Percentiles rank a stretch among this genome's conserved stretches.
Evolutionary conservation across 1,284 basidiomycete genomes (phyloP).

Genomic region (Phylloporus sp.): DNA sequence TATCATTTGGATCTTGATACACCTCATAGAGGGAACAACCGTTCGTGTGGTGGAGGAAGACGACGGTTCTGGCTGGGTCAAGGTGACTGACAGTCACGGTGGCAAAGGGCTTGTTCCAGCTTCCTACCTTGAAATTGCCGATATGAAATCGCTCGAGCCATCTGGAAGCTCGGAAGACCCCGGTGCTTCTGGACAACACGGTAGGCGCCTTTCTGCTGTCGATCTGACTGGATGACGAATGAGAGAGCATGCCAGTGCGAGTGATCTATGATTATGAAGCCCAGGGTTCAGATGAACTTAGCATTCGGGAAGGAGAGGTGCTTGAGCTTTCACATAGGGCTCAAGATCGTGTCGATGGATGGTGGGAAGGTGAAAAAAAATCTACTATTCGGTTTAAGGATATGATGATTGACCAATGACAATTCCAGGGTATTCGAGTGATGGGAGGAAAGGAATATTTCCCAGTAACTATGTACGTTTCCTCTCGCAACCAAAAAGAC

Average conservation of each 20-base stretch:
- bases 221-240: slow-evolving; percentile 12
- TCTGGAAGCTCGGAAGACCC: slow-evolving; percentile 24
- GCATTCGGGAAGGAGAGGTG: slow-evolving; percentile 64
- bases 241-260: slow-evolving; percentile 56
- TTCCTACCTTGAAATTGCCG: slow-evolving; percentile 67
- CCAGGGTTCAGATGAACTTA: slow-evolving; percentile 74
- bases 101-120: slow-evolving; percentile 80
- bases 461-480: slow-evolving; percentile 83
- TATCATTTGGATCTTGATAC: slow-evolving; percentile 24
- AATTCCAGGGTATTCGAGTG: slow-evolving; percentile 62
- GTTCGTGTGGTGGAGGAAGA: slow-evolving; percentile 77
- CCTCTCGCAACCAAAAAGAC: slow-evolving; percentile 10
- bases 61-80: slow-evolving; percentile 88
- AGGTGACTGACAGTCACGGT: slow-evolving; percentile 65
- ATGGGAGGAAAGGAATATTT: slow-evolving; percentile 78
- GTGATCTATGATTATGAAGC: slow-evolving; percentile 76
- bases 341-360: slow-evolving; percentile 73
- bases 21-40: slow-evolving; percentile 58
- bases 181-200: slow-evolving; percentile 53
- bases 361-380: slow-evolving; percentile 80
- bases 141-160: slow-evolving; percentile 28
- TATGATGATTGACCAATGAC: slow-evolving; percentile 34
- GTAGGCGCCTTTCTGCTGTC: slow-evolving; percentile 43
- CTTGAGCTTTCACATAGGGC: slow-evolving; percentile 71
- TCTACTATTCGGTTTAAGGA: slow-evolving; percentile 20